Percentiles rank a stretch among this genome's conserved stretches.
Evolutionary conservation across 2,329 filamentous ascomycete species (phyloP).

Genomic region (Bipolaris gigantea): DNA sequence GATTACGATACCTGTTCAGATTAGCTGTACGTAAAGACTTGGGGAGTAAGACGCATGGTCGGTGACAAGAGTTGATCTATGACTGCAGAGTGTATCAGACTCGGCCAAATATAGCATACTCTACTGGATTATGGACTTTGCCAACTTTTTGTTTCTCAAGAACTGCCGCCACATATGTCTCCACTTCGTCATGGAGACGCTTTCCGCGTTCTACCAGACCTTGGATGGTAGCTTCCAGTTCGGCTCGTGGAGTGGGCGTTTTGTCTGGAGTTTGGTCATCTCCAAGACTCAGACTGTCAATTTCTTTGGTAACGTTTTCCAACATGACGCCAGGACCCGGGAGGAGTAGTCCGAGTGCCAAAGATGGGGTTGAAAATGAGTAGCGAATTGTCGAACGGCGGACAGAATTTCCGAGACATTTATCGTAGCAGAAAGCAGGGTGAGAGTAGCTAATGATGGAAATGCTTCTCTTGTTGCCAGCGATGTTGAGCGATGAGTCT

Average conservation of each 20-base stretch:
- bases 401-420: background rate
- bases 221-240: slow-evolving; percentile 31
- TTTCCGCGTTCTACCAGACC: slow-evolving; percentile 45
- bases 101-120: slow-evolving; percentile 22
- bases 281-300: slow-evolving; percentile 17
- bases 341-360: background rate
- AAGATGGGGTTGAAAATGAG: background rate
- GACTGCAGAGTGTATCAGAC: background rate
- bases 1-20: slow-evolving; percentile 15
- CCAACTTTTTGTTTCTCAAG: slow-evolving; percentile 34
- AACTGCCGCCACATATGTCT: slow-evolving; percentile 44
- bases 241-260: slow-evolving; percentile 7
- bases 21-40: background rate
- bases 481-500: too few species aligned
- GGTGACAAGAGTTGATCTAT: background rate
- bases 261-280: slow-evolving; percentile 7
- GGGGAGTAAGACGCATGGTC: background rate
- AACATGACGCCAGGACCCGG: slow-evolving; percentile 11
- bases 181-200: slow-evolving; percentile 46
- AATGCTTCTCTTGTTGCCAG: background rate
- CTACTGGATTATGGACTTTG: slow-evolving; percentile 43
- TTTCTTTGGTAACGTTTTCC: slow-evolving; percentile 14
- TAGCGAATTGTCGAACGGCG: background rate
- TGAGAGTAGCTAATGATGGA: background rate
- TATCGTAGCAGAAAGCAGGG: background rate